Evolutionary conservation across 2,329 filamentous ascomycete genomes (phyloP).

Genomic region (Botrytis elliptica): DNA sequence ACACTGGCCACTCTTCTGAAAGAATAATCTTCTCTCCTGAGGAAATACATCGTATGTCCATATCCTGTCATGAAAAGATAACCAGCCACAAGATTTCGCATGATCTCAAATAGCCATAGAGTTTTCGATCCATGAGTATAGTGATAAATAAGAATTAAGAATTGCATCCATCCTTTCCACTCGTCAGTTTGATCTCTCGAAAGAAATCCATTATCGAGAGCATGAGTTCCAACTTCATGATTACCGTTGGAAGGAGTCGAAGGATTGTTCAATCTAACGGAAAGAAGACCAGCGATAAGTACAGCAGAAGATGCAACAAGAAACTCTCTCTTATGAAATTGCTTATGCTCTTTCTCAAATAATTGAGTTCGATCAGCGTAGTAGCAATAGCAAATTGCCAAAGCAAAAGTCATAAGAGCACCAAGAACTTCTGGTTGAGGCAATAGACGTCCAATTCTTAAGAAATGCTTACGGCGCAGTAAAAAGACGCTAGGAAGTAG

Average conservation of each 20-base stretch:
- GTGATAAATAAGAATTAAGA: conserved; percentile 54
- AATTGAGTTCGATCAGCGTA: conserved; percentile 54
- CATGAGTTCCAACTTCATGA: conserved; percentile 11
- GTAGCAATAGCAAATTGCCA: conserved; percentile 47
- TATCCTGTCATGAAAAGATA: conserved; percentile 64
- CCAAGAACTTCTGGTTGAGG: conserved; percentile 27
- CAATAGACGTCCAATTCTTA: conserved; percentile 26
- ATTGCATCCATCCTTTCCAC: conserved; percentile 67
- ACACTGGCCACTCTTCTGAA: conserved; percentile 51
- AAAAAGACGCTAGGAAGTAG: conserved; percentile 36
- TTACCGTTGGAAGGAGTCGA: not conserved
- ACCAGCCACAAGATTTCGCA: conserved; percentile 53
- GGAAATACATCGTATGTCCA: conserved; percentile 59
- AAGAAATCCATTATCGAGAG: conserved; percentile 44
- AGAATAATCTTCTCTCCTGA: conserved; percentile 57
- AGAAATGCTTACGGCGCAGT: conserved; percentile 24
- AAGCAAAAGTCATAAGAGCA: conserved; percentile 28
- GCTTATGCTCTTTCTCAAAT: conserved; percentile 52
- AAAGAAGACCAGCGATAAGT: conserved; percentile 38
- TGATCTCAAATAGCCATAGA: conserved; percentile 53
- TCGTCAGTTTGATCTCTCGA: conserved; percentile 59
- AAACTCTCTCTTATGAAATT: conserved; percentile 43
- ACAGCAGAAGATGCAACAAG: conserved; percentile 34
- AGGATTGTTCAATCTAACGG: conserved; percentile 31
- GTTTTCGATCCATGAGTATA: conserved; percentile 54